phyloP scores from a whole-genome alignment of 768 basidiomycete species.

The button mushroom (Agaricus bisporus) region DNA sequence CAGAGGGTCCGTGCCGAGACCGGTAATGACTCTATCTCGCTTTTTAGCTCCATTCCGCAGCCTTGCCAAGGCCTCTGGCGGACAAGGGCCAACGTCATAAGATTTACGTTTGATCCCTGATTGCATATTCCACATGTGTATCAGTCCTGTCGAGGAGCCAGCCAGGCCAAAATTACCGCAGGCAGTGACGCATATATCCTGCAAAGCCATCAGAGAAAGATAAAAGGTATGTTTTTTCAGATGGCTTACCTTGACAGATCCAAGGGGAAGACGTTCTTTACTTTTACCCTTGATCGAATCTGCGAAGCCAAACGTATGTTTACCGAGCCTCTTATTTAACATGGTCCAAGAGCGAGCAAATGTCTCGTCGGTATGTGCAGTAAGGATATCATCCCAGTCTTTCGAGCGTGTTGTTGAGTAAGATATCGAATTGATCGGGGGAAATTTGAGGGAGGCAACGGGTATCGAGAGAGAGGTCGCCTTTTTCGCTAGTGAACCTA shows the following conservation, averaged over 20 bases:
- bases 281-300: constrained; percentile 43
- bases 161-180: constrained; percentile 95
- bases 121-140: constrained; percentile 96
- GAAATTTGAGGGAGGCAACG: constrained; percentile 76
- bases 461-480: constrained; percentile 74
- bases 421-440: constrained; percentile 71
- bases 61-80: constrained; percentile 43
- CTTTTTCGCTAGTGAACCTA: constrained; percentile 81
- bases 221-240: background rate
- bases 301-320: constrained; percentile 61
- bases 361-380: constrained; percentile 80
- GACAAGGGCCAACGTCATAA: constrained; percentile 63
- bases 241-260: constrained; percentile 63
- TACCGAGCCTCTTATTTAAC: constrained; percentile 74
- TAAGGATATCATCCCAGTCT: constrained; percentile 97
- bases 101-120: constrained; percentile 80
- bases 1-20: constrained; percentile 79
- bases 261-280: constrained; percentile 37
- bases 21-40: constrained; percentile 60
- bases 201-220: background rate
- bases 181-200: constrained; percentile 85
- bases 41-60: constrained; percentile 33
- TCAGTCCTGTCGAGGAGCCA: constrained; percentile 72
- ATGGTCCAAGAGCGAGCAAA: constrained; percentile 87
- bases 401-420: constrained; percentile 78